Evolutionary conservation across 2,329 filamentous ascomycete genomes (phyloP), one percentile per base, ranked within the genome.

Genomic region (Botrytis sinoallii): DNA sequence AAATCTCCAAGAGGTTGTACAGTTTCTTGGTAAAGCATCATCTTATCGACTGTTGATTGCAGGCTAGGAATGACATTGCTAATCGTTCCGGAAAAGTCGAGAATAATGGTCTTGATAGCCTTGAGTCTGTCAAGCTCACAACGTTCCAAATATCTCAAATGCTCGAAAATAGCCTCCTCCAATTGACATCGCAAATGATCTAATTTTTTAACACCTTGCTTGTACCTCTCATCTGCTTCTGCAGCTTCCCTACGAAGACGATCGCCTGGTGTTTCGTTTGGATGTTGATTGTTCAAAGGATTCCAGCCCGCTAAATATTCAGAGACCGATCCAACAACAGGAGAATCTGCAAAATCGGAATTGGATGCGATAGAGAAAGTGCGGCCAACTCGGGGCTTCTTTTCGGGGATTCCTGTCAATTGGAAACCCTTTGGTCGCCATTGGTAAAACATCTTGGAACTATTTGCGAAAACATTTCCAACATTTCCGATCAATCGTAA

Each of bases 1-100:
- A 99, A 85, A 83, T 99, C 96, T 57, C 93, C 93, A 66, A 91
- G 82, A 9, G 96, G 96, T 83, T 98, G 96, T n/a, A 99, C 93
- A 0, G 96, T 98, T 85, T 99, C 96, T 83, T 99, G 96, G 84
- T 97, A 99, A 65, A 99, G 88, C 91, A 99, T 94, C 95, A 99
- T 98, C 81, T 97, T 94, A 84, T 99, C 96, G 38, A 99, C 94
- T 0, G 95, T 94, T 74, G 95, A 95, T 83, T 98, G 96, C 75
- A 99, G 85, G 80, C 93, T 97, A 29, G 96, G 97, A 76, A 99
- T 98, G 79, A 98, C 95, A 80, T 99, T 99, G 86, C 95, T 95
- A 82, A 99, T 93, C 55, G 95, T 94, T 64, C 96, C 96, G 7
- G 95, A 98, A 83, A 99, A 98, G 84, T 99, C 97, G 61, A 99